Base-by-base conservation (phyloP, 2,329 filamentous ascomycete species). In the Colletotrichum navitas region DNA sequence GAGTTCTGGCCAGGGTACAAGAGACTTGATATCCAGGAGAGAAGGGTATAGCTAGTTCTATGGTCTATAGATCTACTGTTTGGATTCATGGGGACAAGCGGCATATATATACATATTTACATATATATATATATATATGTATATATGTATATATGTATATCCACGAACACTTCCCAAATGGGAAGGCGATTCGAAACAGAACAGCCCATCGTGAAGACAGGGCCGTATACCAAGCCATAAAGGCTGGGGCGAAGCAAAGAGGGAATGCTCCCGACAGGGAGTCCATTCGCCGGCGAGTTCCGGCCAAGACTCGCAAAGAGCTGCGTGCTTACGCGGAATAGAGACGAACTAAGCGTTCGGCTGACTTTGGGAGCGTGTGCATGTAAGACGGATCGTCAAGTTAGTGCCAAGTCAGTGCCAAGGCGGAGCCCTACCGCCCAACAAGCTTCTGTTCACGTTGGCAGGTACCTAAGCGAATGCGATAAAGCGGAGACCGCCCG, bases 141-240 rank as follows among this genome's bases (percentile, higher is more conserved):
- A 41, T 66, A 69, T 63, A 41, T 41, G 18, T 8, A 41, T 66
- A 69, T 63, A 41, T 41, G 18, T 41, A 56, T 54, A 52, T 60
- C 14, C 26, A 16, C 26, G 14, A 29, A 14, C 2, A 43, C 18
- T 4, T 11, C 32, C 34, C 8, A 47, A n/a, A 12, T 34, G 36
- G 34, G 2, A 45, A 2, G 26, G 26, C 18, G n/a, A n/a, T 29
- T 16, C 51, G 24, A 10, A 24, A 16, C 26, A 5, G 21, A 21
- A 21, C 43, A 47, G 26, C 26, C 24, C 62, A 41, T 12, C 18
- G 11, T 7, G 6, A 29, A 56, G 39, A 34, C 51, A 36, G 21
- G 29, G 29, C 29, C 21, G n/a, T 8, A 8, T 26, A 21, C 8
- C 16, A 14, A 36, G 39, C 18, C 49, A 54, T 32, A 45, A 11